Percentiles rank a stretch among this genome's conserved stretches.
Evolutionary conservation across 2,329 filamentous ascomycete species (phyloP).

Genomic region (Cytospora paraplurivora): DNA sequence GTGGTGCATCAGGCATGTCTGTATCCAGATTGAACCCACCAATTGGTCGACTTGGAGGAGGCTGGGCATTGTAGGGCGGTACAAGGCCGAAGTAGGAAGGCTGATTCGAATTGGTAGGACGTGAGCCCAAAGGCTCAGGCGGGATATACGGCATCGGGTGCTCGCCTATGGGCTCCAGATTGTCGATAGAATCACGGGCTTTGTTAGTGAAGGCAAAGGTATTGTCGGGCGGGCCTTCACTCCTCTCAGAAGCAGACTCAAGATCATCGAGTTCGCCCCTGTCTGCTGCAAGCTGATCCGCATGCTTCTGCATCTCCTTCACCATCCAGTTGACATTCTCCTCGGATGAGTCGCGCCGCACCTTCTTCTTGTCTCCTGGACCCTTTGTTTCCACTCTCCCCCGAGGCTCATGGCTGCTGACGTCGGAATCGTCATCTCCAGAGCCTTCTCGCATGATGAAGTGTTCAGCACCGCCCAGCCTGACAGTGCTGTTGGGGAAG

Average conservation of each 20-base stretch:
- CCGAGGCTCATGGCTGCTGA: constrained; percentile 33
- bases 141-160: constrained; percentile 15
- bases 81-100: constrained; percentile 21
- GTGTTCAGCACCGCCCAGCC: constrained; percentile 71
- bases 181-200: constrained; percentile 32
- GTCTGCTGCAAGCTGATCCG: constrained; percentile 58
- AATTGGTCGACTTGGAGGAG: constrained; percentile 31
- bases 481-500: constrained; percentile 71
- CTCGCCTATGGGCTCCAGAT: constrained; percentile 38
- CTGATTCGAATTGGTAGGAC: constrained; percentile 18
- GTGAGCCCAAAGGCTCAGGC: constrained; percentile 34
- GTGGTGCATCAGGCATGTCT: constrained; percentile 37
- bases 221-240: constrained; percentile 41
- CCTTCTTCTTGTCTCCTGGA: constrained; percentile 34
- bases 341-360: constrained; percentile 62
- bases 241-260: constrained; percentile 38
- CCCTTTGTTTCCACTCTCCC: constrained; percentile 37
- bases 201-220: constrained; percentile 40
- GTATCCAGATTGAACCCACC: constrained; percentile 39
- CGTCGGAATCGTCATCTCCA: constrained; percentile 51
- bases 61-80: constrained; percentile 23
- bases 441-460: constrained; percentile 69
- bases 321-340: constrained; percentile 72
- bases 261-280: constrained; percentile 37
- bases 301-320: constrained; percentile 78